These are phyloP conservation scores for Cetradonia linearis DNA, from an alignment of 495 filamentous ascomycete species.

Conservation along the genomic window DNA sequence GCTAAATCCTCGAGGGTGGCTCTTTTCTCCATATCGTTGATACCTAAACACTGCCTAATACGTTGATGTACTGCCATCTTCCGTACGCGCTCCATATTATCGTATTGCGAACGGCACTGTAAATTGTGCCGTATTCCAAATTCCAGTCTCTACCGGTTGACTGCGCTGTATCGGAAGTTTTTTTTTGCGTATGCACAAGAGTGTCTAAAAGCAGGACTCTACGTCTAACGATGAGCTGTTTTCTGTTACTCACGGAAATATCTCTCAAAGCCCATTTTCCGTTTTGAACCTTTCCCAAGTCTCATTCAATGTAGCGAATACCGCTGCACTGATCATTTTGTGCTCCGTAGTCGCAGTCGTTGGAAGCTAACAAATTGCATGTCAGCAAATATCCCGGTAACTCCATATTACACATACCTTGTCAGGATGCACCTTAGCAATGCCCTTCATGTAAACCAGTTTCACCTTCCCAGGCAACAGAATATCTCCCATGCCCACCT, in stretches of 20 bases:
- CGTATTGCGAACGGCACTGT: neutral
- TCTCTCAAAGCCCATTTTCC: conserved; percentile 64
- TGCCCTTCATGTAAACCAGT: conserved; percentile 96
- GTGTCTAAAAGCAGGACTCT: too few relatives aligned
- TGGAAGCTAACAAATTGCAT: conserved; percentile 50
- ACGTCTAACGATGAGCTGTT: too few relatives aligned
- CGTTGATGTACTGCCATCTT: neutral
- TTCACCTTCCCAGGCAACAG: conserved; percentile 88
- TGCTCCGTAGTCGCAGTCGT: conserved; percentile 88
- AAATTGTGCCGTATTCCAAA: neutral
- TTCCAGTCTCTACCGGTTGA: neutral
- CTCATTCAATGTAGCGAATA: conserved; percentile 91
- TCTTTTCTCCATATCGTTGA: neutral
- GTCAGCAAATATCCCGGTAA: conserved; percentile 5
- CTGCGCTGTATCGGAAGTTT: too few relatives aligned
- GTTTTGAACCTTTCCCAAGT: conserved; percentile 96
- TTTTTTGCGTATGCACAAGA: too few relatives aligned
- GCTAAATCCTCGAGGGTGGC: neutral
- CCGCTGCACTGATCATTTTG: conserved; percentile 78
- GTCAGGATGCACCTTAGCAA: conserved; percentile 95
- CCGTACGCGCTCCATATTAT: too few relatives aligned
- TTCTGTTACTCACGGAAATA: neutral
- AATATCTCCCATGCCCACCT: conserved; percentile 84
- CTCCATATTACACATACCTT: conserved; percentile 54
- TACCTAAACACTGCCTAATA: neutral